Conservation (phyloP, 2,329 filamentous ascomycete species). For the Alternaria sp. region DNA sequence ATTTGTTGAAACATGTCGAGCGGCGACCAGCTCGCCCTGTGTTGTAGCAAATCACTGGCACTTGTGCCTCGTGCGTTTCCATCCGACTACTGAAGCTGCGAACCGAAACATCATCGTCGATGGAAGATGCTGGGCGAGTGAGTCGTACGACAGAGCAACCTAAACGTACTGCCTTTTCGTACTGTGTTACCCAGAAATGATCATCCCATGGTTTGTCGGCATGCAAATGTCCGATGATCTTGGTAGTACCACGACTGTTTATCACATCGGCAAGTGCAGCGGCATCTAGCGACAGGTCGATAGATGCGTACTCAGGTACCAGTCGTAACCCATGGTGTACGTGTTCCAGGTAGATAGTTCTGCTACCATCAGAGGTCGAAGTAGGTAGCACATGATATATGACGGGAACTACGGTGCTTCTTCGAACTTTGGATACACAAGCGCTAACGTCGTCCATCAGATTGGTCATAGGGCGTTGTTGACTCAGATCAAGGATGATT, state of each 20-base stretch:
- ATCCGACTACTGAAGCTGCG: constrained; percentile 64
- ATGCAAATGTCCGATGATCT: constrained; percentile 67
- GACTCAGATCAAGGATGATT: constrained; percentile 60
- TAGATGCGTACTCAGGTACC: constrained; percentile 66
- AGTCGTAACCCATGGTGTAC: constrained; percentile 69
- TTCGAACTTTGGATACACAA: constrained; percentile 67
- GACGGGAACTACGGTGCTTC: constrained; percentile 66
- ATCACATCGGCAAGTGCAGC: constrained; percentile 62
- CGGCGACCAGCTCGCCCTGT: constrained; percentile 69
- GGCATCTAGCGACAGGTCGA: constrained; percentile 68
- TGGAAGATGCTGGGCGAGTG: constrained; percentile 63
- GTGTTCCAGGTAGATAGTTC: constrained; percentile 63
- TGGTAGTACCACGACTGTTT: constrained; percentile 63
- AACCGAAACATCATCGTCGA: constrained; percentile 72
- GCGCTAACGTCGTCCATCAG: constrained; percentile 61
- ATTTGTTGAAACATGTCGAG: constrained; percentile 72
- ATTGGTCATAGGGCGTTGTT: constrained; percentile 20
- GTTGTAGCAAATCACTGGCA: constrained; percentile 72
- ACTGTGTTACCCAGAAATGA: constrained; percentile 64
- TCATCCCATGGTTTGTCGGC: constrained; percentile 65
- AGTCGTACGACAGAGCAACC: constrained; percentile 72
- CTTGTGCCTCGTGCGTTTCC: constrained; percentile 53
- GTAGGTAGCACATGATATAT: constrained; percentile 50
- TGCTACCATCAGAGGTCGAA: constrained; percentile 37
- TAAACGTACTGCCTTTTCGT: constrained; percentile 65